Evolutionary conservation across 768 basidiomycete species (phyloP).

Genomic region (Russula virescens): DNA sequence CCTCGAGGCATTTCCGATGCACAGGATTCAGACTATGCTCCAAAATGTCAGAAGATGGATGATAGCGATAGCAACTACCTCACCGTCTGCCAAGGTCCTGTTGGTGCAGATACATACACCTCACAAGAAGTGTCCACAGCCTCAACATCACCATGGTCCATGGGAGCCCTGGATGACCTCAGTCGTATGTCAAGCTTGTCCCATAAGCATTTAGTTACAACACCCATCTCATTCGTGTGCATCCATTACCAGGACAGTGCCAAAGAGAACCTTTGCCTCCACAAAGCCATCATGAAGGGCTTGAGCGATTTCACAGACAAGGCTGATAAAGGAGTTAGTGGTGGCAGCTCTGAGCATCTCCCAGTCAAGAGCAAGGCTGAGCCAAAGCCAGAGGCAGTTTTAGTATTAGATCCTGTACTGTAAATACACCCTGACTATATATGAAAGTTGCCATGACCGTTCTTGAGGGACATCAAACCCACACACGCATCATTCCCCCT

Average conservation of each 20-base stretch:
- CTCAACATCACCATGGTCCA: conserved; percentile 20
- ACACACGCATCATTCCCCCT: too few species aligned
- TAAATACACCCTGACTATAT: too few species aligned
- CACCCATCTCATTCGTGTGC: conserved; percentile 9
- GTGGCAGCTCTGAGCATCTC: background rate
- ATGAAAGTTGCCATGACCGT: too few species aligned
- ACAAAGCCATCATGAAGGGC: conserved; percentile 38
- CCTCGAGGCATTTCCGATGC: conserved; percentile 12
- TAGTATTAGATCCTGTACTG: too few species aligned
- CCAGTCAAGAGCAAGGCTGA: conserved; percentile 3
- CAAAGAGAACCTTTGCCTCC: conserved; percentile 21
- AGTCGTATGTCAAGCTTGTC: conserved; percentile 24
- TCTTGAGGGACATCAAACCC: too few species aligned
- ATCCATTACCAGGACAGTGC: conserved; percentile 21
- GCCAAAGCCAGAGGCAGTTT: background rate
- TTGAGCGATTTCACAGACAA: conserved; percentile 36
- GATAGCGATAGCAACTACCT: conserved; percentile 9
- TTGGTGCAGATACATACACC: conserved; percentile 9
- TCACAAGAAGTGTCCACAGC: conserved; percentile 11
- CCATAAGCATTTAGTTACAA: conserved; percentile 5
- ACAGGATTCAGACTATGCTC: conserved; percentile 14
- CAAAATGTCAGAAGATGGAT: conserved; percentile 21
- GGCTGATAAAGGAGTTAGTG: conserved; percentile 18
- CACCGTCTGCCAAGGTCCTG: conserved; percentile 12
- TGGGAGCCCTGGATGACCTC: conserved; percentile 14